Base-by-base conservation (phyloP, 1,284 basidiomycete species). In the Microbotryum intermedium region DNA sequence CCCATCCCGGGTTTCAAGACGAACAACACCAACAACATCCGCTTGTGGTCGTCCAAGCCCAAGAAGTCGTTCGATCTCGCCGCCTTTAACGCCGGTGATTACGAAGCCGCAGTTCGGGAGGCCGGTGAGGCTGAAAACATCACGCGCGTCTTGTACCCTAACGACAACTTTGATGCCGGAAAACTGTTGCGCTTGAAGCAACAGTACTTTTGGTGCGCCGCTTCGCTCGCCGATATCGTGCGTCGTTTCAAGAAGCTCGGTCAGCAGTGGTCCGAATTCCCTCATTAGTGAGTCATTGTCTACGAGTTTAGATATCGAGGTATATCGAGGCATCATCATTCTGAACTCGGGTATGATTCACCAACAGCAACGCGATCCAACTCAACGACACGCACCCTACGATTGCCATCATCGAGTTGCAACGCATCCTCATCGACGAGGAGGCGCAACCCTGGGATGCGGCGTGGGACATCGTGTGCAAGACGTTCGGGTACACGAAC, bases 321-420 rank as follows among this genome's bases (percentile, higher is more conserved):
- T 29, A 43, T 11, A 54, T 9, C 39, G 44, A 44, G 44, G 28
- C 23, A 23, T 52, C 21, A 59, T 50, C 44, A 25, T 46, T 53
- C 49, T 50, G 57, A 25, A 30, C 29, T 44, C 39, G 26, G 16
- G 21, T 49, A 83, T 39, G 34, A 9, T 16, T 39, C 34, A 39
- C 18, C 34, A 13, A 18, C 34, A 39, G 34, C 73, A 85, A 88
- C 67, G 87, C 88, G 20, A 90, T 93, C 66, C 91, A 95, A 74
- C 82, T 91, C 30, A 92, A 92, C 71, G 89, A 92, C 83, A 94
- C 92, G 2, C 91, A 95, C 75, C 91, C 92, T 0, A 93, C 90
- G 6, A 81, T 94, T 58, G 88, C 90, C 10, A 89, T 95, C 69
- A 88, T 88, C n/a, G 92, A 95, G 75, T 78, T 95, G 51, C 90